Percentiles rank a stretch among this genome's conserved stretches.
Evolutionary conservation across 2,329 filamentous ascomycete species (phyloP).

Genomic region (Aspergillus chevalieri): DNA sequence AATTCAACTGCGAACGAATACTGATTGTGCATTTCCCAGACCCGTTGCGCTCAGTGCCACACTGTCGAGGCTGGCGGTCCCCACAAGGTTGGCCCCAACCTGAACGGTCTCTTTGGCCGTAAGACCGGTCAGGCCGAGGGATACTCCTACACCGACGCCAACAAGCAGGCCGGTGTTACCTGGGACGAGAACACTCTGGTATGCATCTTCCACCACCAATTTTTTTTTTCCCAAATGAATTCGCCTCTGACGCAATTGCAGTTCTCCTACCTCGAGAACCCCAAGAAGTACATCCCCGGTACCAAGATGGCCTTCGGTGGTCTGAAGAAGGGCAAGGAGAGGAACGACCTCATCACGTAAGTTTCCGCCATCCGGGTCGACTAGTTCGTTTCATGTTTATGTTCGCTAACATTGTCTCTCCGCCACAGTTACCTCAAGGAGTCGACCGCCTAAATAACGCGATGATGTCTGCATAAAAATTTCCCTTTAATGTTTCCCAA

Average conservation of each 20-base stretch:
- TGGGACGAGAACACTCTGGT: conserved; percentile 85
- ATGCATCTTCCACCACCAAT: conserved; percentile 29
- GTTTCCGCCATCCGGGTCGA: conserved; percentile 32
- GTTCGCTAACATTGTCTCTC: conserved; percentile 11
- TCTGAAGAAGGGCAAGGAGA: conserved; percentile 99
- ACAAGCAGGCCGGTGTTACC: conserved; percentile 90
- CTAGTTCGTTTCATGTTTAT: conserved; percentile 6
- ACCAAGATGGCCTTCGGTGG: conserved; percentile 99
- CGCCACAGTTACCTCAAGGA: conserved; percentile 34
- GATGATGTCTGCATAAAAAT: conserved; percentile 15
- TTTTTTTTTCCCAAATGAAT: too few relatives aligned
- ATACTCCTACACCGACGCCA: conserved; percentile 98
- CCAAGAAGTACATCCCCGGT: conserved; percentile 99
- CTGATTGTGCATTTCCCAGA: conserved; percentile 40
- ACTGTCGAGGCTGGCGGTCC: conserved; percentile 81
- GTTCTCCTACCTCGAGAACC: conserved; percentile 99
- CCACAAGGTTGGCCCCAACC: conserved; percentile 97
- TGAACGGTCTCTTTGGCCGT: conserved; percentile 96
- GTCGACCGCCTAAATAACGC: conserved; percentile 27
- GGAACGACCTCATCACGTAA: conserved; percentile 97
- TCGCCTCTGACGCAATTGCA: conserved; percentile 31
- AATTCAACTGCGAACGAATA: conserved; percentile 6
- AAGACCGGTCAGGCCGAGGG: conserved; percentile 86
- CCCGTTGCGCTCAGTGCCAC: conserved; percentile 97
- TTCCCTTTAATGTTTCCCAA: conserved; percentile 12